A percentile compares a stretch with the other conserved stretches of the same genome.
Conservation (phyloP, 441 rosid species). For the Capsella rubella region DNA sequence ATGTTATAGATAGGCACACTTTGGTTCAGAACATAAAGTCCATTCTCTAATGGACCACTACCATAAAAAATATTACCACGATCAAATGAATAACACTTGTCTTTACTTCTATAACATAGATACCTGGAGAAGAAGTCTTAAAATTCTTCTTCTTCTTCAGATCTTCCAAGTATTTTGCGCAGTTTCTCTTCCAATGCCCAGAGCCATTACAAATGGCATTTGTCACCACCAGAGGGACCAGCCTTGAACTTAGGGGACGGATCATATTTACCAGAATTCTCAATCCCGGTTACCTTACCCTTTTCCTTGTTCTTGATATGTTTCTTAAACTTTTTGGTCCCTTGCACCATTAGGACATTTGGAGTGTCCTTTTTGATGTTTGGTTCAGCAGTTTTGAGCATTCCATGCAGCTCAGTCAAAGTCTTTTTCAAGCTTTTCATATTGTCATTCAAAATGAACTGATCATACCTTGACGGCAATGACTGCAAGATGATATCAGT, state of each 20-base stretch:
- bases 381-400: constrained; percentile 9
- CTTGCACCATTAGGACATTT: constrained; percentile 5
- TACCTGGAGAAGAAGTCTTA: neutral
- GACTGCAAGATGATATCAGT: too few relatives aligned
- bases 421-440: constrained; percentile 2
- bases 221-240: neutral
- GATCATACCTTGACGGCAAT: too few relatives aligned
- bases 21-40: neutral
- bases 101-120: neutral
- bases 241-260: neutral
- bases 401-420: constrained; percentile 22
- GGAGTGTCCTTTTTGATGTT: constrained; percentile 2
- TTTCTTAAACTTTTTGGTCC: constrained; percentile 14
- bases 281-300: neutral
- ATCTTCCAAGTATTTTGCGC: neutral
- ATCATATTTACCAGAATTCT: neutral
- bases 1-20: neutral
- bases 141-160: neutral
- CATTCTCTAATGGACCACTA: constrained; percentile 1
- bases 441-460: too few relatives aligned
- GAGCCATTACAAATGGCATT: neutral
- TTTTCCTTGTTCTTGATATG: neutral
- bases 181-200: neutral
- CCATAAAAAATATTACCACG: neutral
- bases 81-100: neutral